Evolutionary conservation across 1,284 basidiomycete genomes (phyloP), one percentile per base, ranked within the genome.

Genomic region (Rhodotorula sp.): DNA sequence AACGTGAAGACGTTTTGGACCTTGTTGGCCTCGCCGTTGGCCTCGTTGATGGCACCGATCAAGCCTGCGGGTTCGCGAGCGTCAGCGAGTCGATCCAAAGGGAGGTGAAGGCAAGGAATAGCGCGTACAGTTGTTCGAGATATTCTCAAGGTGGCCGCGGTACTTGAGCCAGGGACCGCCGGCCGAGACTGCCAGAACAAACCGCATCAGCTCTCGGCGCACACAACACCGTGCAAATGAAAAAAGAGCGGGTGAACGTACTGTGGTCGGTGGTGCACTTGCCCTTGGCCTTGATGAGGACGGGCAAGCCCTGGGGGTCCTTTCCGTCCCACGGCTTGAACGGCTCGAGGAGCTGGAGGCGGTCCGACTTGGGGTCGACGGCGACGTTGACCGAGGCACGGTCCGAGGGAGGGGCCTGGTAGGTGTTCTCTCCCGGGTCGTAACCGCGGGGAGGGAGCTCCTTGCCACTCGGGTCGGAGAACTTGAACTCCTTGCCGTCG

Each of bases 131-230:
- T 44, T 44, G 39, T 44, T 44, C 39, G 39, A 44, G 22, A 65
- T 65, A 57, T 65, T 60, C 59, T 66, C 58, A 2, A 66, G 44
- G 61, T 70, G 95, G 76, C 95, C 95, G 85, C 95, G 92, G 87
- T 94, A 98, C 84, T 97, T 97, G 84, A 98, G 87, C 95, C 95
- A 99, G 56, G 95, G 95, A 69, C 95, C 95, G 85, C 94, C 95
- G 81, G 93, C 92, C 72, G 89, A 91, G 81, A 96, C 72, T 51
- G 47, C 71, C 47, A 2, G 54, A 10, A 32, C 30, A 54, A 36
- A 55, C 32, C 22, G n/a, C 44, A 36, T n/a, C 24, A 36, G 54
- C 56, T 54, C 34, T 34, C 59, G n/a, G 39, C n/a, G 32, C 62
- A 86, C 86, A 81, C 79, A 87, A 85, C 32, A 13, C n/a, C n/a